phyloP scores from a whole-genome alignment of 371 early-diverging fungal genomes.

The Apophysomyces trapeziformis region DNA sequence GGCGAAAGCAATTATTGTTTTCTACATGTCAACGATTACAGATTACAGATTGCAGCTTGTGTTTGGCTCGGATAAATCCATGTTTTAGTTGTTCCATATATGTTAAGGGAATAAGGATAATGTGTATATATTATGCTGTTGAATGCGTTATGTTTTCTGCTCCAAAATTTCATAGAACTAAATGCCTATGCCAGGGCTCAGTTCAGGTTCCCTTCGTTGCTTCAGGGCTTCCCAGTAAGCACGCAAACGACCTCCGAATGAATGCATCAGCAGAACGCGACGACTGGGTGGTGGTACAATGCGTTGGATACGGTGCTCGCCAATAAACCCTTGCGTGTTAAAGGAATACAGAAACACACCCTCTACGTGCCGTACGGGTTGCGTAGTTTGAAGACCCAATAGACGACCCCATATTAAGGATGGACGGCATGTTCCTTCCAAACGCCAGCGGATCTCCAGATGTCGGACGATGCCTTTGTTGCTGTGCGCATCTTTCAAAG shows the following conservation, averaged over 20 bases:
- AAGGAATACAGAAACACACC: slow-evolving; percentile 63
- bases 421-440: slow-evolving; percentile 52
- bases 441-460: slow-evolving; percentile 57
- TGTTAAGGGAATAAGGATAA: too few relatives aligned
- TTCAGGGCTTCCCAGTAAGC: slow-evolving; percentile 35
- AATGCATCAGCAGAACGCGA: slow-evolving; percentile 52
- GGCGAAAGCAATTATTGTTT: too few relatives aligned
- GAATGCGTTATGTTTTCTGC: too few relatives aligned
- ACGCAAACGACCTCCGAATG: slow-evolving; percentile 49
- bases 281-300: slow-evolving; percentile 65
- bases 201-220: slow-evolving; percentile 33
- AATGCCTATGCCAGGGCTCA: slow-evolving; percentile 31
- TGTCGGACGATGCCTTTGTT: slow-evolving; percentile 30
- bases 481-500: neutral
- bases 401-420: slow-evolving; percentile 19
- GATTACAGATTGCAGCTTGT: too few relatives aligned
- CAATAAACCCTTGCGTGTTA: slow-evolving; percentile 50
- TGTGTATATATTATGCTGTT: too few relatives aligned
- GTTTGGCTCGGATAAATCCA: too few relatives aligned
- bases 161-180: neutral
- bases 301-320: slow-evolving; percentile 63
- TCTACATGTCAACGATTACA: too few relatives aligned
- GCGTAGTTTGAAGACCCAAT: slow-evolving; percentile 13
- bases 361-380: slow-evolving; percentile 33
- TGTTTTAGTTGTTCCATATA: too few relatives aligned